A percentile compares a stretch with the other conserved stretches of the same genome.
Evolutionary conservation across 192 early-diverging fungal species (phyloP).

Genomic region (Funneliformis geosporum): DNA sequence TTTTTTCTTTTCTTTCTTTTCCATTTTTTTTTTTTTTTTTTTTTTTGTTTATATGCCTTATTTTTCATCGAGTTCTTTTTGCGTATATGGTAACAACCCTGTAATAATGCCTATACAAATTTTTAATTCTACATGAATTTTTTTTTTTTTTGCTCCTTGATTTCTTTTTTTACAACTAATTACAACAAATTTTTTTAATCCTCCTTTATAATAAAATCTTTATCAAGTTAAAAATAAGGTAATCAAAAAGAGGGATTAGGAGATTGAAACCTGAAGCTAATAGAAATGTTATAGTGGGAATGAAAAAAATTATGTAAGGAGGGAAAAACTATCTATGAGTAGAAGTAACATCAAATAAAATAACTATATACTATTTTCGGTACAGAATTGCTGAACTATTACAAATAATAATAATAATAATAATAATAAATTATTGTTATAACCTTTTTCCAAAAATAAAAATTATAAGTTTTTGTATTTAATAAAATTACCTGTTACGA

Average conservation of each 20-base stretch:
- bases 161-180: conserved; percentile 7
- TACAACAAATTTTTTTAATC: conserved; percentile 17
- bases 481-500: neutral
- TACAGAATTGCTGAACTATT: neutral
- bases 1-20: too few species aligned
- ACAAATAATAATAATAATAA: neutral
- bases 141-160: conserved; percentile 17
- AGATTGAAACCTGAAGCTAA: neutral
- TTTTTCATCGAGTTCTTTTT: neutral
- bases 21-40: too few species aligned
- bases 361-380: neutral
- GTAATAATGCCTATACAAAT: conserved; percentile 10
- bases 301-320: neutral
- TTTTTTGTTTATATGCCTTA: neutral
- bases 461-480: neutral
- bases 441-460: neutral
- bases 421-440: neutral
- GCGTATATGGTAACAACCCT: neutral
- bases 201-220: neutral
- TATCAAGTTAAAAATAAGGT: neutral
- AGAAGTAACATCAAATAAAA: neutral
- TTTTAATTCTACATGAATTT: conserved; percentile 10
- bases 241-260: neutral
- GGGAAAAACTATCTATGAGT: neutral
- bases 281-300: neutral